phyloP scores from a whole-genome alignment of 371 early-diverging fungal genomes.

The Mortierella sp. region DNA sequence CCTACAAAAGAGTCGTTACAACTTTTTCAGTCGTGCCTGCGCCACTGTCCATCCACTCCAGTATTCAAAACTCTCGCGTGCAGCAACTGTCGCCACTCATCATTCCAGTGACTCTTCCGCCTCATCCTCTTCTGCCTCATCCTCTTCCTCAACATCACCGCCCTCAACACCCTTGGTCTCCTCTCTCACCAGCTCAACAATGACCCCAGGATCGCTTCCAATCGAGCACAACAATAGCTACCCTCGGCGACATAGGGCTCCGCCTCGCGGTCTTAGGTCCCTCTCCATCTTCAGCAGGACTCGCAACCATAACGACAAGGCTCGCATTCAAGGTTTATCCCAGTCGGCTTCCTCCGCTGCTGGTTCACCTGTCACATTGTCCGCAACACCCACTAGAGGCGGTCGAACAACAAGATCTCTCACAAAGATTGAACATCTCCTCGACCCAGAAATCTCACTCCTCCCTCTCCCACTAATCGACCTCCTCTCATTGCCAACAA shows the following conservation, averaged over 20 bases:
- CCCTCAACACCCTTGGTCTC: conserved; percentile 12
- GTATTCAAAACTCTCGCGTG: conserved; percentile 27
- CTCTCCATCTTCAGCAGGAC: conserved; percentile 23
- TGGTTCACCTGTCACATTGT: background rate
- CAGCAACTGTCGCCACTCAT: conserved; percentile 19
- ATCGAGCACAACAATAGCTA: background rate
- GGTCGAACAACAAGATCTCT: conserved; percentile 2
- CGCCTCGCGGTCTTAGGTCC: conserved; percentile 27
- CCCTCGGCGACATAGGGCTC: conserved; percentile 7
- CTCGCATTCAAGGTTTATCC: background rate
- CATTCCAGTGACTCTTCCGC: conserved; percentile 20
- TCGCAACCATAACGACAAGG: background rate
- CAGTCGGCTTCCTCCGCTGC: background rate
- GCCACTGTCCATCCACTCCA: conserved; percentile 40
- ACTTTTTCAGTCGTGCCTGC: conserved; percentile 43
- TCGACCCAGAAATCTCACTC: conserved; percentile 39
- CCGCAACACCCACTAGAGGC: conserved; percentile 5
- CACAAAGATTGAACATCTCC: conserved; percentile 28
- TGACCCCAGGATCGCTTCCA: background rate
- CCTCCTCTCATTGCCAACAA: conserved; percentile 25
- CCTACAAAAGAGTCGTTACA: conserved; percentile 40
- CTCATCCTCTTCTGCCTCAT: conserved; percentile 20
- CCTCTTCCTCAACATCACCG: conserved; percentile 14
- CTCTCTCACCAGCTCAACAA: background rate
- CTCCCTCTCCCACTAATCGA: conserved; percentile 42